Evolutionary conservation across 1,284 basidiomycete species (phyloP).

Genomic region (Pseudozyma flocculosa): DNA sequence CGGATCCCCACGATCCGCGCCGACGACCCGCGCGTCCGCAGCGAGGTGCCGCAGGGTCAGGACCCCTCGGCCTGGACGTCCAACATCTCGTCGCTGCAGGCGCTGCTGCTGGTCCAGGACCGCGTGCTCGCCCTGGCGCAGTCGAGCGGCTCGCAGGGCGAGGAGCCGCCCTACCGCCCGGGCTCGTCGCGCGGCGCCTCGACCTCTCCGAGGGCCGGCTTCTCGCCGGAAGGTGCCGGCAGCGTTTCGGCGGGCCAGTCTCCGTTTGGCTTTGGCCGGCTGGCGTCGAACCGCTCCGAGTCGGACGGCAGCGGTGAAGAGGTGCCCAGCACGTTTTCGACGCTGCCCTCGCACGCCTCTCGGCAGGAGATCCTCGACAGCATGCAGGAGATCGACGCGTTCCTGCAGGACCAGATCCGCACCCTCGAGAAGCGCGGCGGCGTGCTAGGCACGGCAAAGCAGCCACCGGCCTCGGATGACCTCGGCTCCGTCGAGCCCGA

Average conservation of each 20-base stretch:
- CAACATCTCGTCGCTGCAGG: constrained; percentile 44
- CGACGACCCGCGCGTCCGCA: constrained; percentile 50
- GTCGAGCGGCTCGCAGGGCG: constrained; percentile 11
- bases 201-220: constrained; percentile 4
- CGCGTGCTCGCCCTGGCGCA: constrained; percentile 44
- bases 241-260: constrained; percentile 11
- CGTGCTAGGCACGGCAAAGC: constrained; percentile 12
- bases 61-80: constrained; percentile 33
- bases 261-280: constrained; percentile 24
- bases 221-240: background rate
- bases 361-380: constrained; percentile 43
- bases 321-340: constrained; percentile 23
- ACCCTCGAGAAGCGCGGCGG: constrained; percentile 24
- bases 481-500: constrained; percentile 38
- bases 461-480: constrained; percentile 11
- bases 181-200: constrained; percentile 4
- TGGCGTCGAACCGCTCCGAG: constrained; percentile 14
- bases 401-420: constrained; percentile 47
- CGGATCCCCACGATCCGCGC: constrained; percentile 48
- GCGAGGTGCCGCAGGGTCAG: constrained; percentile 37
- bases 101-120: constrained; percentile 46
- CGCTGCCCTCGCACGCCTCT: constrained; percentile 29
- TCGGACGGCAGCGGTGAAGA: constrained; percentile 21
- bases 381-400: constrained; percentile 47
- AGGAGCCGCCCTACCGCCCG: constrained; percentile 2